Evolutionary conservation across 164 flowering plant genomes (phyloP), one percentile per base, ranked within the genome.

Genomic region (Taxillus chinensis): DNA sequence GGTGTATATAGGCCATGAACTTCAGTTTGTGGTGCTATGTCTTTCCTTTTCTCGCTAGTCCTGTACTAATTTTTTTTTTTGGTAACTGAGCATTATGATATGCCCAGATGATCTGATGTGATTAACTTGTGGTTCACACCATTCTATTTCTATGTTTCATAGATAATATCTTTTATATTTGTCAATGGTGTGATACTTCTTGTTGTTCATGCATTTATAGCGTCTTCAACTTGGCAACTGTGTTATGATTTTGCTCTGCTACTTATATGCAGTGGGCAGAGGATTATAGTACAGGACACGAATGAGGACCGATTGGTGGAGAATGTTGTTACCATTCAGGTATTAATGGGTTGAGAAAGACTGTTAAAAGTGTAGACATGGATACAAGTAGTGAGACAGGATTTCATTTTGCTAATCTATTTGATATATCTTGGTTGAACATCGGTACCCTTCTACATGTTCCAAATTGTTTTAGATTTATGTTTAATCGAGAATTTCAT

Each of bases 321-420:
- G 63, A 76, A 71, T 73, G 80, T 72, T 15, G 97, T 89, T 41
- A 90, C 93, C 4, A 73, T 90, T 74, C 91, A 90, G 91, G 97
- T 87, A 77, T n/a, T n/a, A 75, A 38, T n/a, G 3, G 3, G 61
- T 17, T 2, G n/a, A 12, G 7, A 12, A 13, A 41, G 27, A 27
- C 5, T 9, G 52, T 4, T n/a, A 4, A 9, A 49, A 43, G 14
- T 15, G 40, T 58, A 38, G 42, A 59, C 51, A 14, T 39, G 37
- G 41, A 7, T 59, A 17, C 62, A 48, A 11, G 46, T 43, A 40
- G 38, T n/a, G n/a, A n/a, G n/a, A n/a, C n/a, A n/a, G n/a, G n/a
- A 17, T 49, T 9, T 12, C 5, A 49, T 49, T 49, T 12, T 11
- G 10, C 5, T 49, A 11, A 9, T n/a, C 12, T 9, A 11, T 49